Base-by-base conservation (phyloP, 2,329 filamentous ascomycete species). In the Hansfordia pulvinata region DNA sequence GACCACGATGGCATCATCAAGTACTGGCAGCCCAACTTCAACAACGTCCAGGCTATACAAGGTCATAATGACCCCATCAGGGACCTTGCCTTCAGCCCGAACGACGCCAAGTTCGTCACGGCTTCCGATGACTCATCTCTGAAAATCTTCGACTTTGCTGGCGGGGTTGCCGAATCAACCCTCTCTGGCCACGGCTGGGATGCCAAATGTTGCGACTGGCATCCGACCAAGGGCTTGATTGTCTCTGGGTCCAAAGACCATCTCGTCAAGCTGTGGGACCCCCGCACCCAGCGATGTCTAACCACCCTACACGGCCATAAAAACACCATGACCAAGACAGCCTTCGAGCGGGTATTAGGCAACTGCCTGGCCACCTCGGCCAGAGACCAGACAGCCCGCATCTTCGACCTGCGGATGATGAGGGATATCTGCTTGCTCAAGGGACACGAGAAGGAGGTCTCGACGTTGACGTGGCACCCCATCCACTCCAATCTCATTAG, bases 21-120 rank as follows among this genome's bases (percentile, higher is more conserved):
- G 58, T 98, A 98, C 57, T 96, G 88, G 83, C 85, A 94, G 52
- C 84, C 88, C 17, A 98, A 96, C 51, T 94, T 98, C 60, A 96
- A 98, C 64, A 94, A 96, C 44, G 85, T 96, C 32, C 84, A 96
- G 52, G 86, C 83, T 28, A 83, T 98, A 28, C 76, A 86, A 46
- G 90, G 85, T 6, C 90, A 96, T 47, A 72, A 73, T 25, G 85
- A 94, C 46, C 79, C 88, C 5, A 82, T 98, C 34, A 68, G 90
- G 41, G 90, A 94, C 43, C 62, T 98, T 20, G 80, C 88, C 7
- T 96, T 96, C 52, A 83, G 85, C 32, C 90, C 90, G 1, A 93
- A 80, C 35, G 90, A 98, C 53, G 69, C 80, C 33, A 96, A 96
- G 49, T 98, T 98, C 41, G 82, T 94, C 36, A 96, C 88, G 1